Evolutionary conservation across 345 rosid genomes (phyloP), one percentile per base, ranked within the genome.

Genomic region (Syzygium jambos): DNA sequence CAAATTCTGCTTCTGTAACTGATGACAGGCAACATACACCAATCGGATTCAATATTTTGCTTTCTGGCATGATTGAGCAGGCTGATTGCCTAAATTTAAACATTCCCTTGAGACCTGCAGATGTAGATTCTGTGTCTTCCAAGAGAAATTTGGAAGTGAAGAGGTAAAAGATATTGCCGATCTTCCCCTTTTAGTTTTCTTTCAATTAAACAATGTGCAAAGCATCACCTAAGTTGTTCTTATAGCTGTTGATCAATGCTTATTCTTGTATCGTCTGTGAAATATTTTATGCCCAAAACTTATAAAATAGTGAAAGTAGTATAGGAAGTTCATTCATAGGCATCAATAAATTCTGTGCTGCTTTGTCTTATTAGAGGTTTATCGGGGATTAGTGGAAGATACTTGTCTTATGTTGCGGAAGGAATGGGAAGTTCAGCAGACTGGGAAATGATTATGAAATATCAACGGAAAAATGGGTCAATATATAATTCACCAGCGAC

Each of bases 401-500:
- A 95, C 89, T 83, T 94, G 55, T 93, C 92, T 29, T 97, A 93
- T 88, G 90, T 94, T 89, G 92, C 95, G 12, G 98, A 97, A 91
- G 99, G 97, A 89, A 92, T 93, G 87, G 92, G 93, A 30, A 90
- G 90, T 43, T 52, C 87, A 12, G 93, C 92, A 85, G 93, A 95
- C 86, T 94, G 96, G 98, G 94, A 92, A 89, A 89, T 88, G 92
- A 89, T 93, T 73, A 91, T 91, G 90, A 95, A 93, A 86, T 93
- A 93, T 90, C 96, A 96, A 88, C 92, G 94, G 85, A 93, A 90
- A 90, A 93, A 96, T 30, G 98, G 99, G 1, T 97, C 98, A 6
- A 84, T 97, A 88, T 97, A 93, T 86, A 92, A 97, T 90, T 97
- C 98, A 87, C 99, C 99, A 85, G 93, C 99, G 29, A 85, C 98